phyloP scores from a whole-genome alignment of 257 asterid species.

The Solanum sejunctum region DNA sequence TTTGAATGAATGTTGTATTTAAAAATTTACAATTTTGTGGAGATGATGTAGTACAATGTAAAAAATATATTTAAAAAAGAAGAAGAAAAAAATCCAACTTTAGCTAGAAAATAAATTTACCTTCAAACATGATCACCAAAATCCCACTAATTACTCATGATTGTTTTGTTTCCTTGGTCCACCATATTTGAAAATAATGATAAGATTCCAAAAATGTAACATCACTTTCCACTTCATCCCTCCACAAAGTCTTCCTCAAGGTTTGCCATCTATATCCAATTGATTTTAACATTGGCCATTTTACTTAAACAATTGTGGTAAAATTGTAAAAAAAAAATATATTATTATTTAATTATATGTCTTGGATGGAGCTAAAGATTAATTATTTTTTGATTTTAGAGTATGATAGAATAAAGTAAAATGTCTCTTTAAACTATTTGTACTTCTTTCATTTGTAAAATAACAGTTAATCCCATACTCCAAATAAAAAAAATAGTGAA shows the following conservation, averaged over 20 bases:
- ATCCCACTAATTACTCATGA: neutral
- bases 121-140: neutral
- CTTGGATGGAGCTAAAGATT: too few species aligned
- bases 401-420: too few species aligned
- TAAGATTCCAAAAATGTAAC: neutral
- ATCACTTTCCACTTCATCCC: neutral
- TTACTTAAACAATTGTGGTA: neutral
- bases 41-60: neutral
- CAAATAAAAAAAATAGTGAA: too few species aligned
- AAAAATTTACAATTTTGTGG: too few species aligned
- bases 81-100: neutral
- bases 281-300: neutral
- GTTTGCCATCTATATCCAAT: neutral
- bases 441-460: too few species aligned
- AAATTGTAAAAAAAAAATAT: neutral
- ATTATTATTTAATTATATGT: rapidly evolving
- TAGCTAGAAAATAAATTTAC: neutral
- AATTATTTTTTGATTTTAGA: too few species aligned
- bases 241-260: neutral
- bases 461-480: too few species aligned
- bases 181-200: neutral
- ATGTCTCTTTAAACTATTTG: too few species aligned
- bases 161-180: neutral
- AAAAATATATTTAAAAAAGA: neutral
- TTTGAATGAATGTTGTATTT: too few species aligned